A percentile compares a stretch with the other conserved stretches of the same genome.
These are phyloP conservation scores for Lineolata rhizophorae DNA, from an alignment of 495 filamentous ascomycete genomes.

Conservation along the genomic window DNA sequence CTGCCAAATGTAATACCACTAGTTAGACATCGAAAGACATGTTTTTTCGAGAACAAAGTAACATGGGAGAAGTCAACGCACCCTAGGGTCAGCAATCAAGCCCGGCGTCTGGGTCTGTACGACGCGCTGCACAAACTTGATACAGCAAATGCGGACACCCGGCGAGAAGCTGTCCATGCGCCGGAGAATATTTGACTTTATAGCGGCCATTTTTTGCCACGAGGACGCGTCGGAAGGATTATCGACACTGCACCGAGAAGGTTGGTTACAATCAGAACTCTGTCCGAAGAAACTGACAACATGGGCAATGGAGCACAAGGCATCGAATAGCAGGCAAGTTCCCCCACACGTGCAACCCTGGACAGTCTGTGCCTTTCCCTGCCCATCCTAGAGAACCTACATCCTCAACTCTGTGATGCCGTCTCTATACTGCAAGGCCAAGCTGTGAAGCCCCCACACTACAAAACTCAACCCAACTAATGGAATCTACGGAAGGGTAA, in stretches of 20 bases:
- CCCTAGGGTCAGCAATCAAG: slow-evolving; percentile 61
- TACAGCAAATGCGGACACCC: slow-evolving; percentile 72
- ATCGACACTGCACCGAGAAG: slow-evolving; percentile 39
- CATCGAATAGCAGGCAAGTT: slow-evolving; percentile 6
- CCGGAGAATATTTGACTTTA: slow-evolving; percentile 71
- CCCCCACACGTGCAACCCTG: too few species aligned
- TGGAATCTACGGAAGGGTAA: background rate
- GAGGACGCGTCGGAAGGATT: slow-evolving; percentile 53
- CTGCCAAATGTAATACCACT: slow-evolving; percentile 16
- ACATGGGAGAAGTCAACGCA: slow-evolving; percentile 21
- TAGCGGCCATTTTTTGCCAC: slow-evolving; percentile 73
- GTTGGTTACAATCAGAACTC: too few species aligned
- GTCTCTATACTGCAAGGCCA: too few species aligned
- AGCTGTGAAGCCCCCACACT: background rate
- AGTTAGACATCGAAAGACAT: background rate
- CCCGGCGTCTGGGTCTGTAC: slow-evolving; percentile 81
- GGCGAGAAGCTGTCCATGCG: slow-evolving; percentile 68
- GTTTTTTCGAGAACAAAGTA: background rate
- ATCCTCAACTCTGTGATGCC: too few species aligned
- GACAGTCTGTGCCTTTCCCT: too few species aligned
- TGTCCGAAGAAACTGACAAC: too few species aligned
- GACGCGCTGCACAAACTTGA: slow-evolving; percentile 89
- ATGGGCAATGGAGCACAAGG: too few species aligned
- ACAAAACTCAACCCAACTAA: background rate
- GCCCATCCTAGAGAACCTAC: too few species aligned